Conservation (phyloP, 2,329 filamentous ascomycete species). For the Phaeoacremonium minimum region DNA sequence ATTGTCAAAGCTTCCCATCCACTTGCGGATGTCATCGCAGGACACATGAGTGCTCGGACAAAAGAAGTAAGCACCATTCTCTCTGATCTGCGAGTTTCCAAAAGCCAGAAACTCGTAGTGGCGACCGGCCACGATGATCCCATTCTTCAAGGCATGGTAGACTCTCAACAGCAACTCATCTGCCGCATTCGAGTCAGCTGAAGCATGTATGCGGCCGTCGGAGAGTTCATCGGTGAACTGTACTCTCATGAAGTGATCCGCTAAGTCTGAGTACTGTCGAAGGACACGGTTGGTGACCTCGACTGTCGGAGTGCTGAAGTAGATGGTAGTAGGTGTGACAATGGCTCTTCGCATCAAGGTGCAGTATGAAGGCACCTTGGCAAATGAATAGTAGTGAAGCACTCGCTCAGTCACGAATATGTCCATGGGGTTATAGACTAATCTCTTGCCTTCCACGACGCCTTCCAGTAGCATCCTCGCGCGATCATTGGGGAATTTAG, state of each 20-base stretch:
- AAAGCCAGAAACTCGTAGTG: constrained; percentile 89
- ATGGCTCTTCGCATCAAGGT: constrained; percentile 70
- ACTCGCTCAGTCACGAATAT: constrained; percentile 60
- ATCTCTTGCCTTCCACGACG: constrained; percentile 58
- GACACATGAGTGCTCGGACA: constrained; percentile 62
- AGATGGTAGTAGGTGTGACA: constrained; percentile 80
- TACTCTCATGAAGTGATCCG: constrained; percentile 81
- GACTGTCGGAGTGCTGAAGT: constrained; percentile 70
- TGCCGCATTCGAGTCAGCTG: constrained; percentile 48
- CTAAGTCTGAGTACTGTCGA: constrained; percentile 61
- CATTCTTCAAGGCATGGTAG: constrained; percentile 66
- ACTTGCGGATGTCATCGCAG: constrained; percentile 72
- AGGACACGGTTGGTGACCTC: constrained; percentile 88
- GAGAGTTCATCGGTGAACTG: constrained; percentile 81
- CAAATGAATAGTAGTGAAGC: constrained; percentile 36
- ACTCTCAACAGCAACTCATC: constrained; percentile 73
- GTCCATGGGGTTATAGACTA: constrained; percentile 64
- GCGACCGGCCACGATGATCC: constrained; percentile 77
- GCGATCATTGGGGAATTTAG: constrained; percentile 32
- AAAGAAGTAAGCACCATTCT: constrained; percentile 92
- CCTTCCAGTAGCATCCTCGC: constrained; percentile 71
- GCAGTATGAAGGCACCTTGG: constrained; percentile 66
- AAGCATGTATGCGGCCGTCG: constrained; percentile 55
- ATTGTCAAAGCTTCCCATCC: constrained; percentile 82
- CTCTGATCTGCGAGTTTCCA: constrained; percentile 91